phyloP scores from a whole-genome alignment of 2,329 filamentous ascomycete genomes.

The Alternaria longipes region DNA sequence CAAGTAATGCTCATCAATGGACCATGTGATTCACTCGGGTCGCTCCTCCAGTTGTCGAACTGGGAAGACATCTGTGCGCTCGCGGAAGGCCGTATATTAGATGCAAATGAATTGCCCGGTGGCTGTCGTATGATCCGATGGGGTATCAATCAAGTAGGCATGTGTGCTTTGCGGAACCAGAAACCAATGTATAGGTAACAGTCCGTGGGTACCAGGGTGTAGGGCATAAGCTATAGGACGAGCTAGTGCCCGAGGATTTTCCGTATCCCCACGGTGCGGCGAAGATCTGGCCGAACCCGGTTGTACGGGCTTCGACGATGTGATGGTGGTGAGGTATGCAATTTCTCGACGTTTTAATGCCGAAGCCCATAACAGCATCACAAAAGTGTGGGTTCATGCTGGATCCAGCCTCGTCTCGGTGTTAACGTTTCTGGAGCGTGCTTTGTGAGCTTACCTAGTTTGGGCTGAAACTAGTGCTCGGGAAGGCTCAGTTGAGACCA shows the following conservation, averaged over 20 bases:
- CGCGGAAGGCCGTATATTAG: neutral
- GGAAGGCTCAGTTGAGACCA: neutral
- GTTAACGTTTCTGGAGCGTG: neutral
- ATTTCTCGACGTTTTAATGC: neutral
- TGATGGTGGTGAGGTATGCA: neutral
- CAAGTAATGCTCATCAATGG: constrained; percentile 2
- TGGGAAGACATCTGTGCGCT: constrained; percentile 8
- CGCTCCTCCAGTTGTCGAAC: constrained; percentile 8
- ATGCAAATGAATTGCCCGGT: neutral
- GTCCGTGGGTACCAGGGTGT: neutral
- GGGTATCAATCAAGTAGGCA: neutral
- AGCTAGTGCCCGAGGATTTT: neutral
- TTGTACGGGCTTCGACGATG: neutral
- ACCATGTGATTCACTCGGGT: constrained; percentile 10
- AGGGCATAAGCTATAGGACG: neutral
- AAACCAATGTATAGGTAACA: neutral
- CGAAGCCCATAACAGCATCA: neutral
- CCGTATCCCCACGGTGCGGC: neutral
- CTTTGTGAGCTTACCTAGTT: neutral
- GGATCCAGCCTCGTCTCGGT: neutral
- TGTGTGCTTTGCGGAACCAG: neutral
- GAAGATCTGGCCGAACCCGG: neutral
- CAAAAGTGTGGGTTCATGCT: neutral
- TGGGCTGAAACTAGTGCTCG: neutral
- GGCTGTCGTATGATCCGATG: neutral